Base-by-base conservation (phyloP, 2,329 filamentous ascomycete genomes). In the Calonectria hongkongensis region DNA sequence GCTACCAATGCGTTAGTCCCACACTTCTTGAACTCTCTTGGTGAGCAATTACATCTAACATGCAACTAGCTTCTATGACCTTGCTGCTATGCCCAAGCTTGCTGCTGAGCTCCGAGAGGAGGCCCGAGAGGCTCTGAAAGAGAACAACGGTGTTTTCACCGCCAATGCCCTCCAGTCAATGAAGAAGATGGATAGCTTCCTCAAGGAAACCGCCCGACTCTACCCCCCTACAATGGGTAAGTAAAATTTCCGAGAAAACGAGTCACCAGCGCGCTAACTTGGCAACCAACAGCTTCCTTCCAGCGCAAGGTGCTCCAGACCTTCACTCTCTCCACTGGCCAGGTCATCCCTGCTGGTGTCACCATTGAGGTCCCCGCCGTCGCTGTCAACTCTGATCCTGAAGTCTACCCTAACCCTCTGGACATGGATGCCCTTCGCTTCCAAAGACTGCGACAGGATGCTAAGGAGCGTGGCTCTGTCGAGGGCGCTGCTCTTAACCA, bases 281-380 rank as follows among this genome's bases (percentile, higher is more conserved):
- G 1, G 2, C 18, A 10, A 1, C 8, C 25, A 15, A 1, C 13
- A 83, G 84, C 83, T 1, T 86, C 88, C 3, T 90, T 90, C 80
- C 79, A 80, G 28, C 88, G 89, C 71, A 88, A 87, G 74, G 88
- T 89, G 12, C 81, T 88, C 43, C 85, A 87, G 75, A 83, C 86
- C 4, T 85, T 91, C 75, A 86, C 85, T 2, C 86, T 91, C 2
- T 89, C 88, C 54, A 89, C 89, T 78, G 90, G 89, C 18, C 87
- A 90, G 60, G 84, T 85, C 43, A 83, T 88, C 12, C 86, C 87
- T 0, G 81, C 83, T 2, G 87, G 86, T 33, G 84, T 84, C 7
- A 81, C 83, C n/a, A 82, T 88, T 39, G 84, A 88, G 70, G 80
- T 86, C 0, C 83, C 87, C 0, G 73, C 82, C 15, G 79, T 82